Conservation (phyloP, 2,329 filamentous ascomycete genomes). For the Alternaria sp. region DNA sequence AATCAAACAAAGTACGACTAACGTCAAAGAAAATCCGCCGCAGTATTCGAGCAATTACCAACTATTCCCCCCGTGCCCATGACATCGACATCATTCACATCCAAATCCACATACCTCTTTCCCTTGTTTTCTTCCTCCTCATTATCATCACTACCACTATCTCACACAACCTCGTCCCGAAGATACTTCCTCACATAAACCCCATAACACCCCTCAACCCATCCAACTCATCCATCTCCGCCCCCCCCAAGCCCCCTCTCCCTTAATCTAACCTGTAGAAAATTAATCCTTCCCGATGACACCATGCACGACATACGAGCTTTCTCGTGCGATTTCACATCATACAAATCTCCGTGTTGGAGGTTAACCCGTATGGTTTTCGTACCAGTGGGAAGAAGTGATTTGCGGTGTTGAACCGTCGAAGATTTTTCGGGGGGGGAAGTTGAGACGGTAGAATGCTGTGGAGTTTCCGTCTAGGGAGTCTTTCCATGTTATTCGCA, state of each 20-base stretch:
- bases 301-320: background rate
- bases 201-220: background rate
- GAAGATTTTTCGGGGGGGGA: background rate
- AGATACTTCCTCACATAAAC: background rate
- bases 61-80: background rate
- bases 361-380: background rate
- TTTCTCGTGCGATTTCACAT: background rate
- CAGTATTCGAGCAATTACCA: background rate
- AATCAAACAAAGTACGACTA: background rate
- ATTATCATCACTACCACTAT: background rate
- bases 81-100: background rate
- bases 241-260: background rate
- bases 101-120: background rate
- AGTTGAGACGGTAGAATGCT: background rate
- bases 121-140: background rate
- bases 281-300: background rate
- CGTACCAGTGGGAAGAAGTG: background rate
- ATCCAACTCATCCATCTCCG: background rate
- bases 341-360: background rate
- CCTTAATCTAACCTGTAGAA: background rate
- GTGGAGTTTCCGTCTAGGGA: background rate
- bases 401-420: background rate
- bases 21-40: background rate
- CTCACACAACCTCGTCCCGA: background rate
- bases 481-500: background rate